These are phyloP conservation scores for Lepiota venenata DNA, from an alignment of 768 basidiomycete species.

Conservation along the genomic window DNA sequence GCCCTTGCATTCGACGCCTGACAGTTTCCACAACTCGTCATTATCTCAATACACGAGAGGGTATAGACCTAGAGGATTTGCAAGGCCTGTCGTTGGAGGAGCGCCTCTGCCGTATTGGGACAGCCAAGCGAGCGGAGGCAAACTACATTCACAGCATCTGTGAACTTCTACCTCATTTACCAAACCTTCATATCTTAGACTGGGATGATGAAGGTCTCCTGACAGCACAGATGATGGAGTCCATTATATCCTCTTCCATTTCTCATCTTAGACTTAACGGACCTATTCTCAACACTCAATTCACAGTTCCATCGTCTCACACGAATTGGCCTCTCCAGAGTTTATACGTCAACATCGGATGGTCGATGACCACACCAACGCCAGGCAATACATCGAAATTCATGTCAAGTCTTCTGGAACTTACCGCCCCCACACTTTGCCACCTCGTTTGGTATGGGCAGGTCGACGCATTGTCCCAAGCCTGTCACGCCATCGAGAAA, in stretches of 20 bases:
- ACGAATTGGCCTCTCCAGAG: slow-evolving; percentile 13
- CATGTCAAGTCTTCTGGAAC: slow-evolving; percentile 10
- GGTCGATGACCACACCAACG: not conserved
- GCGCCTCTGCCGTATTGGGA: not conserved
- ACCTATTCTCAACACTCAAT: slow-evolving; percentile 1
- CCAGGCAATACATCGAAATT: not conserved
- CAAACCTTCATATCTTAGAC: slow-evolving; percentile 25
- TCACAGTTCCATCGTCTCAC: not conserved
- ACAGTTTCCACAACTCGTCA: slow-evolving; percentile 9
- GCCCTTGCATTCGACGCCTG: slow-evolving; percentile 21
- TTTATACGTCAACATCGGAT: slow-evolving; percentile 16
- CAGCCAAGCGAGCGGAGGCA: not conserved
- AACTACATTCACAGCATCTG: slow-evolving; percentile 11
- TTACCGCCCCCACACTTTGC: slow-evolving; percentile 15
- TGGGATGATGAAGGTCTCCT: slow-evolving; percentile 19
- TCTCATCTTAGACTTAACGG: slow-evolving; percentile 23
- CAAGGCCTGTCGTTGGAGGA: not conserved
- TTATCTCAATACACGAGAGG: slow-evolving; percentile 2
- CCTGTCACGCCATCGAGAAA: not conserved
- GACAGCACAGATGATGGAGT: slow-evolving; percentile 12
- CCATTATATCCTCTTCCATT: slow-evolving; percentile 16
- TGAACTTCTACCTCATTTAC: slow-evolving; percentile 15
- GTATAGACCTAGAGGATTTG: not conserved
- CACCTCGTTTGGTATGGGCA: slow-evolving; percentile 20
- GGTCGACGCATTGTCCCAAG: slow-evolving; percentile 4